Percentiles rank a stretch among this genome's conserved stretches.
phyloP scores from a whole-genome alignment of 108 stramenopile genomes.

The Craspedostauros australis region DNA sequence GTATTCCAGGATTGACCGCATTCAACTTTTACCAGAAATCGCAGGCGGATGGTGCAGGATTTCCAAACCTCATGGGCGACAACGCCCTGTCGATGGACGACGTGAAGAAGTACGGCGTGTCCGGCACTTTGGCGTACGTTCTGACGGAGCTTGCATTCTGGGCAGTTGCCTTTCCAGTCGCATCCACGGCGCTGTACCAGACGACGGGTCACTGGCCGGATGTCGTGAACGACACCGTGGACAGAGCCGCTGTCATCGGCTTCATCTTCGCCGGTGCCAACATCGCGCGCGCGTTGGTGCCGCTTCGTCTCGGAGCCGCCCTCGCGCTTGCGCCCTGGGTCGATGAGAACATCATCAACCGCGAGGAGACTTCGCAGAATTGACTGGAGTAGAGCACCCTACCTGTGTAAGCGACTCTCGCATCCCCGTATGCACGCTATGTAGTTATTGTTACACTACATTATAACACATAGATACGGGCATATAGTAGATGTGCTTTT shows the following conservation, averaged over 20 bases:
- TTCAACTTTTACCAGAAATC: slow-evolving; percentile 49
- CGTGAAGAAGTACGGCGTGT: slow-evolving; percentile 81
- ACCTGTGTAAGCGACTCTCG: too few relatives aligned
- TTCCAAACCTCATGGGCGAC: slow-evolving; percentile 16
- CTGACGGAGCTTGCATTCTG: slow-evolving; percentile 88
- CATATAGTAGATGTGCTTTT: too few relatives aligned
- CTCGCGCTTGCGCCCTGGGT: slow-evolving; percentile 91
- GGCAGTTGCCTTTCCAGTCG: slow-evolving; percentile 84
- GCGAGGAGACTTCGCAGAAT: too few relatives aligned
- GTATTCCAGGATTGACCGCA: slow-evolving; percentile 68
- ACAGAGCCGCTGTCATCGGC: slow-evolving; percentile 73
- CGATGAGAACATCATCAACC: slow-evolving; percentile 67
- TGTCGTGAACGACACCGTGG: slow-evolving; percentile 65
- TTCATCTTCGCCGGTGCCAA: slow-evolving; percentile 85
- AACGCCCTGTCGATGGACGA: slow-evolving; percentile 68
- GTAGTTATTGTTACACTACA: too few relatives aligned
- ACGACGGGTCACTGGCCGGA: slow-evolving; percentile 88
- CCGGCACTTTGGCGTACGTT: slow-evolving; percentile 82
- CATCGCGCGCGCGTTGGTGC: slow-evolving; percentile 76
- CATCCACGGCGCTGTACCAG: slow-evolving; percentile 65
- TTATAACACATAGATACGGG: too few relatives aligned
- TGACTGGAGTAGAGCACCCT: too few relatives aligned
- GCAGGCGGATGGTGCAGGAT: slow-evolving; percentile 23
- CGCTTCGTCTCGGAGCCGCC: slow-evolving; percentile 82
- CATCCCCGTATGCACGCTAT: too few relatives aligned